Conservation (phyloP, 495 filamentous ascomycete genomes). For the Penicillium verhagenii region DNA sequence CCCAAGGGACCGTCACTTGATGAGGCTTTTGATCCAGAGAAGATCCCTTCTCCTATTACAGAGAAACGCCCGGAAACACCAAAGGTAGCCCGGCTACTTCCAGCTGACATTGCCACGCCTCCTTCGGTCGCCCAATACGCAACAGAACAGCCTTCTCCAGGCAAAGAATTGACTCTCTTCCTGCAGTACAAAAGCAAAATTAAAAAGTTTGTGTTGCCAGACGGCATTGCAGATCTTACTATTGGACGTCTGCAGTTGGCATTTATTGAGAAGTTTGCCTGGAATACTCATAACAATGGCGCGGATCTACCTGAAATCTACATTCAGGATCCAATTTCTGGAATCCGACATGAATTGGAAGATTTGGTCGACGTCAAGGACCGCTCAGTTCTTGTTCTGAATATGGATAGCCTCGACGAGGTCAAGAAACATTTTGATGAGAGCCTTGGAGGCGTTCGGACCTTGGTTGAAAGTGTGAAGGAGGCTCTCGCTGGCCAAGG, state of each 20-base stretch:
- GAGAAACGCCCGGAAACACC: slow-evolving; percentile 37
- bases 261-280: slow-evolving; percentile 99
- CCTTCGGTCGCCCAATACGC: slow-evolving; percentile 52
- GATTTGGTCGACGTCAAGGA: slow-evolving; percentile 95
- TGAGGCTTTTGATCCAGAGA: slow-evolving; percentile 47
- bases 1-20: slow-evolving; percentile 34
- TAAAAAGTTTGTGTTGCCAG: slow-evolving; percentile 89
- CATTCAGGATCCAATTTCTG: slow-evolving; percentile 92
- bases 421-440: slow-evolving; percentile 97
- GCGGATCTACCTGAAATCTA: slow-evolving; percentile 94
- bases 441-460: slow-evolving; percentile 74
- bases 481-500: slow-evolving; percentile 78
- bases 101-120: slow-evolving; percentile 33
- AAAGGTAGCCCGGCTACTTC: slow-evolving; percentile 26
- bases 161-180: slow-evolving; percentile 93
- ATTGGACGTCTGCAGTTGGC: slow-evolving; percentile 86
- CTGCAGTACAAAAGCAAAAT: slow-evolving; percentile 95
- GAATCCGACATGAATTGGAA: slow-evolving; percentile 92
- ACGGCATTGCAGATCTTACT: slow-evolving; percentile 78
- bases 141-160: slow-evolving; percentile 70
- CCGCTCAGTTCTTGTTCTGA: slow-evolving; percentile 87
- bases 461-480: slow-evolving; percentile 77
- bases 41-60: slow-evolving; percentile 41
- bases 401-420: slow-evolving; percentile 92
- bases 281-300: slow-evolving; percentile 94